phyloP scores from a whole-genome alignment of 2,329 filamentous ascomycete genomes.

The Monosporascus ibericus region DNA sequence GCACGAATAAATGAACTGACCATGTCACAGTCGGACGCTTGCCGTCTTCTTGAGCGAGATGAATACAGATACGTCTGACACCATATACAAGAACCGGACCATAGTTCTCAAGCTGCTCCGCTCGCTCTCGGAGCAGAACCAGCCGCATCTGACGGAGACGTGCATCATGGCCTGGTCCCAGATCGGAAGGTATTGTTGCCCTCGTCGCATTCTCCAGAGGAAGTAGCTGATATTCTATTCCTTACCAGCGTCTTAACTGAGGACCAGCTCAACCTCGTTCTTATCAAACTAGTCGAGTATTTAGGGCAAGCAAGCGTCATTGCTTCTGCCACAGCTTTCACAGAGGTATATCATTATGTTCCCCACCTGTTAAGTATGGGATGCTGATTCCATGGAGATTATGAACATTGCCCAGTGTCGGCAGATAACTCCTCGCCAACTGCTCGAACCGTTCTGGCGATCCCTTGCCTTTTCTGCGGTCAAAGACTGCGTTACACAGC shows the following conservation, averaged over 20 bases:
- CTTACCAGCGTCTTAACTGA: constrained; percentile 58
- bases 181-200: constrained; percentile 55
- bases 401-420: constrained; percentile 64
- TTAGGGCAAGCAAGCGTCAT: constrained; percentile 77
- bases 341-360: constrained; percentile 51
- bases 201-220: not conserved
- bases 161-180: constrained; percentile 83
- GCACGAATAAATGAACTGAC: constrained; percentile 11
- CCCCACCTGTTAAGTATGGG: not conserved
- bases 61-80: not conserved
- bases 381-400: constrained; percentile 33
- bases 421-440: constrained; percentile 53
- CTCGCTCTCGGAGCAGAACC: constrained; percentile 62
- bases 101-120: constrained; percentile 66
- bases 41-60: constrained; percentile 54
- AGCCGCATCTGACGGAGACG: constrained; percentile 68
- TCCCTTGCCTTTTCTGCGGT: constrained; percentile 76
- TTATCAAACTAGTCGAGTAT: constrained; percentile 80
- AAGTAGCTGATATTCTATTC: constrained; percentile 3
- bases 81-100: constrained; percentile 59
- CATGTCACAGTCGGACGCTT: constrained; percentile 48
- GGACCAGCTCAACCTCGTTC: constrained; percentile 78
- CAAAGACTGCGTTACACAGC: constrained; percentile 71
- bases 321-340: constrained; percentile 74
- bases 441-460: constrained; percentile 86